These are phyloP conservation scores for Hygrophoropsis aurantiaca DNA, from an alignment of 768 basidiomycete genomes.

Conservation along the genomic window DNA sequence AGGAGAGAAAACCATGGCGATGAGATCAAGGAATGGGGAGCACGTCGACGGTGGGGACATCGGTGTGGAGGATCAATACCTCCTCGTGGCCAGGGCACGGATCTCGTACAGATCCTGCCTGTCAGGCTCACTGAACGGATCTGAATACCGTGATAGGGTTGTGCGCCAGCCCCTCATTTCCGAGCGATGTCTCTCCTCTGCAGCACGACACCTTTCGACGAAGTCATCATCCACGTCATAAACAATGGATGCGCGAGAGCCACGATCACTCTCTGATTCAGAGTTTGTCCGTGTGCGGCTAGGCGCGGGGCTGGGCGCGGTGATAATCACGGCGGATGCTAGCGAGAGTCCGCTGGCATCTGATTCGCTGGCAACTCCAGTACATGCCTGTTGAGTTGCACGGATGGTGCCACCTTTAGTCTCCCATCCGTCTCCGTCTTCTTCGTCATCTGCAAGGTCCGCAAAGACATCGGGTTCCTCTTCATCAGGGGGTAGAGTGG, in stretches of 20 bases:
- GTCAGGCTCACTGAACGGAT: slow-evolving; percentile 42
- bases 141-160: slow-evolving; percentile 19
- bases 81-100: slow-evolving; percentile 81
- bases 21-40: background rate
- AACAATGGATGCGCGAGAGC: slow-evolving; percentile 77
- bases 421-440: slow-evolving; percentile 71
- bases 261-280: slow-evolving; percentile 71
- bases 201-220: slow-evolving; percentile 65
- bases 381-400: slow-evolving; percentile 46
- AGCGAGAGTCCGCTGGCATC: slow-evolving; percentile 21
- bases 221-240: slow-evolving; percentile 78
- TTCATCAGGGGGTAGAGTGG: slow-evolving; percentile 79
- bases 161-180: slow-evolving; percentile 84
- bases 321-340: slow-evolving; percentile 30
- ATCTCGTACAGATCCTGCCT: slow-evolving; percentile 77
- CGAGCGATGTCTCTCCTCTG: slow-evolving; percentile 77
- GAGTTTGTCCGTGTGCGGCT: slow-evolving; percentile 68
- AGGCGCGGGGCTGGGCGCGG: slow-evolving; percentile 58
- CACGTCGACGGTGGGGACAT: slow-evolving; percentile 9
- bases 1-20: slow-evolving; percentile 3
- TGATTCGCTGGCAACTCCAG: slow-evolving; percentile 19
- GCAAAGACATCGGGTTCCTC: slow-evolving; percentile 97
- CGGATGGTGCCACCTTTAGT: slow-evolving; percentile 80
- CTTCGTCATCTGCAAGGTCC: slow-evolving; percentile 88
- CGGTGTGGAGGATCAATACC: slow-evolving; percentile 49